Percentiles rank a stretch among this genome's conserved stretches.
phyloP scores from a whole-genome alignment of 495 filamentous ascomycete genomes.

The Elaphomyces granulatus region DNA sequence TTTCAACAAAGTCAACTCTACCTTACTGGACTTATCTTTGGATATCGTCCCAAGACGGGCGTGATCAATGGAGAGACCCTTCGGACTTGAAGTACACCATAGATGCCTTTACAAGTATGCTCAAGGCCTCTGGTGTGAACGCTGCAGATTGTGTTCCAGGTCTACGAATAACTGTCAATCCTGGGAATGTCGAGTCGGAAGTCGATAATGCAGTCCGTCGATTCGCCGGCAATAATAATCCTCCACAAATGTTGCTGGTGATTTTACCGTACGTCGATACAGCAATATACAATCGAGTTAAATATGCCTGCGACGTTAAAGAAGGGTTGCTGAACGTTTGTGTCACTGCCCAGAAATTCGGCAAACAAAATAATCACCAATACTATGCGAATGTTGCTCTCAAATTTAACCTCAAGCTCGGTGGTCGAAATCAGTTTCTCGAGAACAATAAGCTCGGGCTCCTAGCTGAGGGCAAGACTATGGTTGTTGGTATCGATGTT shows the following conservation, averaged over 20 bases:
- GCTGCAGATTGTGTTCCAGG: not conserved
- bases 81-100: conserved; percentile 30
- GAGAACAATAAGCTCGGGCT: conserved; percentile 29
- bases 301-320: conserved; percentile 44
- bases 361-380: conserved; percentile 18
- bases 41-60: not conserved
- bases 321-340: conserved; percentile 49
- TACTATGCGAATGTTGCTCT: conserved; percentile 59
- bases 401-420: conserved; percentile 71
- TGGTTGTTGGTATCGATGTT: conserved; percentile 75
- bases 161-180: conserved; percentile 11
- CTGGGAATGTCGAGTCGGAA: conserved; percentile 2
- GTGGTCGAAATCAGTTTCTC: conserved; percentile 58
- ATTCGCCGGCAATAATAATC: not conserved
- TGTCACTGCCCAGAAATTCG: conserved; percentile 22
- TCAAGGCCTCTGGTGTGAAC: conserved; percentile 27
- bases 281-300: conserved; percentile 46
- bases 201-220: not conserved
- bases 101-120: conserved; percentile 37
- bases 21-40: conserved; percentile 21
- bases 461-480: conserved; percentile 44
- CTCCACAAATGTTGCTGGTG: conserved; percentile 38
- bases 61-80: conserved; percentile 19
- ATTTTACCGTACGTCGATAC: conserved; percentile 35
- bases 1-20: conserved; percentile 22